Evolutionary conservation across 2,329 filamentous ascomycete genomes (phyloP).

Genomic region (Pseudofabraea citricarpa): DNA sequence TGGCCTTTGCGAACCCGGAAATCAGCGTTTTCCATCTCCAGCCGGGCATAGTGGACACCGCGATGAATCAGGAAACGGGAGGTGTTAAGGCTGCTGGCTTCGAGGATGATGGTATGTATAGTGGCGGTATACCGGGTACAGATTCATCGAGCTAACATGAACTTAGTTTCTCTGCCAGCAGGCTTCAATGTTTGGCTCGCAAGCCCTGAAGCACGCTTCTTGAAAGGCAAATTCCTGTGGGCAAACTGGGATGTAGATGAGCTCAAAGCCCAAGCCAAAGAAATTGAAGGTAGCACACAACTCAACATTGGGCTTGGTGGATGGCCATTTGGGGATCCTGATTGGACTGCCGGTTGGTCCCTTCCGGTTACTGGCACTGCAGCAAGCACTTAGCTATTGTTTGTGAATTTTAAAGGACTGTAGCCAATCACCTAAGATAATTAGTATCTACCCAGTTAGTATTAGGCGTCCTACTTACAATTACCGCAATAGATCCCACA

Average conservation of each 20-base stretch:
- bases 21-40: slow-evolving; percentile 30
- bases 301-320: slow-evolving; percentile 15
- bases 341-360: too few relatives aligned
- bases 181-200: slow-evolving; percentile 20
- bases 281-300: slow-evolving; percentile 24
- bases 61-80: slow-evolving; percentile 22
- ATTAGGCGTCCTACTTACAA: too few relatives aligned
- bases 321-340: slow-evolving; percentile 12
- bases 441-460: too few relatives aligned
- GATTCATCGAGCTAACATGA: slow-evolving; percentile 12
- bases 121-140: neutral
- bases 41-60: slow-evolving; percentile 26
- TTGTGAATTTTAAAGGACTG: too few relatives aligned
- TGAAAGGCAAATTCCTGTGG: slow-evolving; percentile 42
- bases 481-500: too few relatives aligned
- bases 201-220: slow-evolving; percentile 37
- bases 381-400: too few relatives aligned
- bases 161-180: slow-evolving; percentile 16
- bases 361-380: too few relatives aligned
- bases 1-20: slow-evolving; percentile 22
- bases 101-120: slow-evolving; percentile 26
- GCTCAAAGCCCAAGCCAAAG: slow-evolving; percentile 33
- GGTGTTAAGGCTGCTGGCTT: slow-evolving; percentile 17
- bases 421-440: too few relatives aligned
- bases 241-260: slow-evolving; percentile 48